Conservation (phyloP, 2,329 filamentous ascomycete genomes). For the Geoglossum cookeanum region DNA sequence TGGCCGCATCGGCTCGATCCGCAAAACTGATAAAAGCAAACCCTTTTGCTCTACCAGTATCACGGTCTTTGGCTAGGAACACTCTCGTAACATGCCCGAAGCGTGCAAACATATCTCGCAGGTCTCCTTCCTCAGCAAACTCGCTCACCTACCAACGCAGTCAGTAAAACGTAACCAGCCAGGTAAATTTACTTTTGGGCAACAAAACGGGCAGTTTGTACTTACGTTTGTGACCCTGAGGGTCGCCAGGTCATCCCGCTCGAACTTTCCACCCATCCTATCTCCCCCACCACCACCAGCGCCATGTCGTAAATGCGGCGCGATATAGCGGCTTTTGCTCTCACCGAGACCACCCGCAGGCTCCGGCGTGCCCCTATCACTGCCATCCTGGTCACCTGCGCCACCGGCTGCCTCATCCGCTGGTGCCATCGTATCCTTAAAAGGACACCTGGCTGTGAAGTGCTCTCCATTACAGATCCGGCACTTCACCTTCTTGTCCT, state of each 20-base stretch:
- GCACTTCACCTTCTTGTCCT: conserved; percentile 99
- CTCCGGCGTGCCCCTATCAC: conserved; percentile 24
- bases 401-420: conserved; percentile 39
- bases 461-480: conserved; percentile 97
- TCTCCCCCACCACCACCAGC: conserved; percentile 42
- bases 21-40: conserved; percentile 98
- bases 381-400: conserved; percentile 27
- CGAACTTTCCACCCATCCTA: conserved; percentile 83
- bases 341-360: conserved; percentile 36
- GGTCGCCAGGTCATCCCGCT: conserved; percentile 90
- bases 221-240: conserved; percentile 93
- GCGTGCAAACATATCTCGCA: conserved; percentile 94
- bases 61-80: conserved; percentile 93
- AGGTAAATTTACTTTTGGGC: not conserved
- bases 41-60: conserved; percentile 90
- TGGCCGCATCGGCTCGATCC: conserved; percentile 73
- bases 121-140: conserved; percentile 86
- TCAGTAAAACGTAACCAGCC: conserved; percentile 13
- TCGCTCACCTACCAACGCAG: conserved; percentile 54
- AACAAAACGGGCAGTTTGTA: conserved; percentile 13
- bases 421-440: conserved; percentile 98
- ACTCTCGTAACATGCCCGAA: conserved; percentile 94
- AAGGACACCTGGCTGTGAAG: conserved; percentile 97
- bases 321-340: conserved; percentile 75
- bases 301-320: conserved; percentile 69